phyloP scores from a whole-genome alignment of 2,329 filamentous ascomycete genomes.

The Fusarium bactridioides region DNA sequence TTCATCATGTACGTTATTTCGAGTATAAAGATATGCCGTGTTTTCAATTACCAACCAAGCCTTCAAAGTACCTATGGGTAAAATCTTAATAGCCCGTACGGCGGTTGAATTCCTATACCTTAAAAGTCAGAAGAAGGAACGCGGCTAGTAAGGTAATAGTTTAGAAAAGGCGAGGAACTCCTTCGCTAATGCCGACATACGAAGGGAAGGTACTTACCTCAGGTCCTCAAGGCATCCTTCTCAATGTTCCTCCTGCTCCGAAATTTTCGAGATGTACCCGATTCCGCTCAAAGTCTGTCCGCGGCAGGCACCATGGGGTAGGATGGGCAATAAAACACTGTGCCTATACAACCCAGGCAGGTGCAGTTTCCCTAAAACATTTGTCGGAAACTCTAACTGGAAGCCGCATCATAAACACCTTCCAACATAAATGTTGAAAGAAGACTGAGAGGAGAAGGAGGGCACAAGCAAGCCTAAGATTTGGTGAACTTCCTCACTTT shows the following conservation, averaged over 20 bases:
- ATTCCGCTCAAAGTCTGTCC: not conserved
- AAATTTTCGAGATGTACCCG: not conserved
- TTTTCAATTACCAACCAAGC: not conserved
- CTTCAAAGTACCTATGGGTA: not conserved
- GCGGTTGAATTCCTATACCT: not conserved
- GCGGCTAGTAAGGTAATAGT: not conserved
- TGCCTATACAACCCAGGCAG: not conserved
- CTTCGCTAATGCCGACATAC: not conserved
- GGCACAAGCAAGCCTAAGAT: not conserved
- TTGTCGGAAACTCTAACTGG: not conserved
- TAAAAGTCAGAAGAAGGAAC: not conserved
- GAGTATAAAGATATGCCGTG: not conserved
- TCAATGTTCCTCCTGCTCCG: not conserved
- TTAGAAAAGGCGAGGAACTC: not conserved
- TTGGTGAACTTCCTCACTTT: not conserved
- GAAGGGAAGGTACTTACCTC: not conserved
- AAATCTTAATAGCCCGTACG: not conserved
- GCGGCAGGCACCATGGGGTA: not conserved
- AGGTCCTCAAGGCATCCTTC: not conserved
- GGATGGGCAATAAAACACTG: not conserved
- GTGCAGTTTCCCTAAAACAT: not conserved
- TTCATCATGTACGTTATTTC: not conserved
- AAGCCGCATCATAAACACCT: not conserved
- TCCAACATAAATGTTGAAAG: too few relatives aligned
- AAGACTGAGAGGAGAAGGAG: not conserved